phyloP scores from a whole-genome alignment of 352 stramenopile species.

The Globisporangium barbulae region DNA sequence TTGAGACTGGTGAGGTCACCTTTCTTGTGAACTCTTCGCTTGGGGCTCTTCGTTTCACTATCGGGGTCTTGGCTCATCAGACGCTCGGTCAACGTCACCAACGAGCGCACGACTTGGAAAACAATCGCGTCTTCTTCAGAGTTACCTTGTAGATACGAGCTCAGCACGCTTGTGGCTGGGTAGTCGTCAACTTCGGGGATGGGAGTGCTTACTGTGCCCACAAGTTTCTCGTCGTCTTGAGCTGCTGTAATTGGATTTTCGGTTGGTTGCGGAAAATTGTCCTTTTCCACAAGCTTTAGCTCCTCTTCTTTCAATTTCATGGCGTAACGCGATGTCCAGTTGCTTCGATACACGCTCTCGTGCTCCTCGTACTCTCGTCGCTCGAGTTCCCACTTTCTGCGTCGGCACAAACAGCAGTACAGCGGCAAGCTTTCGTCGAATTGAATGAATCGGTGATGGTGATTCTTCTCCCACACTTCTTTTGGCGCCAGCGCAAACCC shows the following conservation, averaged over 20 bases:
- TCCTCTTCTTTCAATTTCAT: conserved; percentile 51
- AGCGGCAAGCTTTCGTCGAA: conserved; percentile 22
- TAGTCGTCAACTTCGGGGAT: not conserved
- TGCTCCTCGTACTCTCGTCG: conserved; percentile 39
- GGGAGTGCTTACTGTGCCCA: not conserved
- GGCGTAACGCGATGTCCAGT: conserved; percentile 29
- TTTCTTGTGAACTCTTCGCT: conserved; percentile 3
- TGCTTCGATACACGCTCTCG: conserved; percentile 40
- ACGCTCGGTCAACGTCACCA: conserved; percentile 19
- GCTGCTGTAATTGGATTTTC: not conserved
- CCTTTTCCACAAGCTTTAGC: conserved; percentile 22
- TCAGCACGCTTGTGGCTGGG: not conserved
- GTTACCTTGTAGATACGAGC: not conserved
- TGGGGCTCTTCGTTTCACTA: not conserved
- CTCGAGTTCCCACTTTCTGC: conserved; percentile 57
- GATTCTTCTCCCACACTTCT: conserved; percentile 66
- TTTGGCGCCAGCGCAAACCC: conserved; percentile 28
- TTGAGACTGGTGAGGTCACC: not conserved
- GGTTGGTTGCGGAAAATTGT: not conserved
- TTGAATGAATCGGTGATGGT: conserved; percentile 64
- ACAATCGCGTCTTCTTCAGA: conserved; percentile 15
- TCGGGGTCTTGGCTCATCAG: conserved; percentile 1
- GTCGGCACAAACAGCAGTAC: conserved; percentile 64
- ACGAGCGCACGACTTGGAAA: conserved; percentile 12
- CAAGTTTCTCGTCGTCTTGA: not conserved